Percentiles rank a stretch among this genome's conserved stretches.
These are phyloP conservation scores for Phalaenopsis hybrid DNA, from an alignment of 116 monocot species.

Conservation along the genomic window DNA sequence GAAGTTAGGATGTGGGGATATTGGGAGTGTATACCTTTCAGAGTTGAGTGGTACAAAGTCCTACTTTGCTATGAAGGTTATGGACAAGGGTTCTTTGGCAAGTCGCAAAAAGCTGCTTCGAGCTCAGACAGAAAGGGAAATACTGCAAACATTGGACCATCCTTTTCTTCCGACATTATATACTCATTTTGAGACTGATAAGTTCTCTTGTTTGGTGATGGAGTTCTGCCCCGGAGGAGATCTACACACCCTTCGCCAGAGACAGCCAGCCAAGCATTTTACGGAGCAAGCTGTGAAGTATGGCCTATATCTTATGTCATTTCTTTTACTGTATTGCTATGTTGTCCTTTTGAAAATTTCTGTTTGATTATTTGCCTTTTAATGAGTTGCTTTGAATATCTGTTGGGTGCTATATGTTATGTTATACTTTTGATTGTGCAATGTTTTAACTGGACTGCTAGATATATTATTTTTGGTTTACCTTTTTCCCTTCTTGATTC, in stretches of 20 bases:
- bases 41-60: constrained; percentile 58
- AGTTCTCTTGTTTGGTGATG: constrained; percentile 77
- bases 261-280: constrained; percentile 60
- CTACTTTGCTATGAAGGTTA: constrained; percentile 76
- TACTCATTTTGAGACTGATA: constrained; percentile 72
- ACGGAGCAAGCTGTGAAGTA: constrained; percentile 66
- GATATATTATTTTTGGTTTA: too few relatives aligned
- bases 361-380: neutral
- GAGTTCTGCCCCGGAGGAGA: constrained; percentile 80
- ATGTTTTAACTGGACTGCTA: too few relatives aligned
- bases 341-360: neutral
- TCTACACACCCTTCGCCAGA: constrained; percentile 66
- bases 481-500: too few relatives aligned
- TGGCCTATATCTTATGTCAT: neutral
- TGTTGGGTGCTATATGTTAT: too few relatives aligned
- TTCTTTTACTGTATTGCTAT: neutral
- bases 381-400: neutral
- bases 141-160: constrained; percentile 66
- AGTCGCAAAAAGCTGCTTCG: constrained; percentile 59
- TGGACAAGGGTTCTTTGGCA: constrained; percentile 66
- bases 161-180: constrained; percentile 73
- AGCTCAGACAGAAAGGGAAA: constrained; percentile 67
- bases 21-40: constrained; percentile 69
- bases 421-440: too few relatives aligned
- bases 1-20: constrained; percentile 66